Evolutionary conservation across 495 filamentous ascomycete genomes (phyloP).

Genomic region (Pseudotulostoma volvatum): DNA sequence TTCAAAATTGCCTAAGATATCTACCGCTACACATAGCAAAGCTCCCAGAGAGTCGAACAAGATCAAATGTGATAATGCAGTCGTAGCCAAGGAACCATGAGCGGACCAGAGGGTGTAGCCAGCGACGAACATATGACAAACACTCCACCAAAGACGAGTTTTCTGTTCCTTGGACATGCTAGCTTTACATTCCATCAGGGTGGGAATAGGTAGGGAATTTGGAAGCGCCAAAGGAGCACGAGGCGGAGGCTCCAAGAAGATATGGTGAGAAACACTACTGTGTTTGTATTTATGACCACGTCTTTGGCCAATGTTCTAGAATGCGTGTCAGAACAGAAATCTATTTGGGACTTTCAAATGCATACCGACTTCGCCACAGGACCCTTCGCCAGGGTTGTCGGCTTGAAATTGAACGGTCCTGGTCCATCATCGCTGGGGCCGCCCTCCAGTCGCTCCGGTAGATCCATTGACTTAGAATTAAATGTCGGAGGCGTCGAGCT

Average conservation of each 20-base stretch:
- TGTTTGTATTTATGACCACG: slow-evolving; percentile 97
- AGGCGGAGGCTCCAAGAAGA: slow-evolving; percentile 88
- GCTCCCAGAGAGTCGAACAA: slow-evolving; percentile 90
- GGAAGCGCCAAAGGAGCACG: slow-evolving; percentile 77
- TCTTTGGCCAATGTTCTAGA: slow-evolving; percentile 68
- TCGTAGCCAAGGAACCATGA: slow-evolving; percentile 78
- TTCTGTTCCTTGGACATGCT: slow-evolving; percentile 82
- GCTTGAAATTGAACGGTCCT: slow-evolving; percentile 85
- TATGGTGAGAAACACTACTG: slow-evolving; percentile 87
- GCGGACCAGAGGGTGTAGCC: slow-evolving; percentile 71
- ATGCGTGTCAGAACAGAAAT: slow-evolving; percentile 2
- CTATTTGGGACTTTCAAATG: slow-evolving; percentile 1
- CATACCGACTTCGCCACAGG: slow-evolving; percentile 68
- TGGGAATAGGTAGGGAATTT: slow-evolving; percentile 89
- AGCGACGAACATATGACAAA: slow-evolving; percentile 69
- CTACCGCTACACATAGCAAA: slow-evolving; percentile 81
- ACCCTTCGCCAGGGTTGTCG: slow-evolving; percentile 57
- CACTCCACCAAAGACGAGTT: slow-evolving; percentile 70
- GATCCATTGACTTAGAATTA: slow-evolving; percentile 23
- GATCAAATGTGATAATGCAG: slow-evolving; percentile 79
- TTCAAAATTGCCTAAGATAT: slow-evolving; percentile 88
- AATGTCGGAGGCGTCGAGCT: slow-evolving; percentile 28
- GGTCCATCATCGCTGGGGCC: slow-evolving; percentile 25
- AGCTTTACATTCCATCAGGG: slow-evolving; percentile 62
- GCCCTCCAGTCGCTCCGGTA: slow-evolving; percentile 23